phyloP scores from a whole-genome alignment of 1,284 basidiomycete species.

The Cutaneotrichosporon spelunceum region DNA sequence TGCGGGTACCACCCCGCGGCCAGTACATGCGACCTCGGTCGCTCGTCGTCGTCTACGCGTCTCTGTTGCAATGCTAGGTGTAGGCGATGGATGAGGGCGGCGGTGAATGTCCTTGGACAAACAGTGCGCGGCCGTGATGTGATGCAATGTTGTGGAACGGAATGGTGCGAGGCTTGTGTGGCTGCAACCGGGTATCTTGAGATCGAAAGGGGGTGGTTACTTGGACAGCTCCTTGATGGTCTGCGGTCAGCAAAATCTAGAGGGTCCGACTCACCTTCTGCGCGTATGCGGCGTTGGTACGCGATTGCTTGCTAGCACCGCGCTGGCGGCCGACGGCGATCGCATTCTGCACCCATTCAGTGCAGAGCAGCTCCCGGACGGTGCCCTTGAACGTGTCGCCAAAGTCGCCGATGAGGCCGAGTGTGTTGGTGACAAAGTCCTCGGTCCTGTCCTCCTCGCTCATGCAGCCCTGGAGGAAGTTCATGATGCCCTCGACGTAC shows the following conservation, averaged over 20 bases:
- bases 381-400: constrained; percentile 78
- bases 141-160: constrained; percentile 21
- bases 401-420: constrained; percentile 87
- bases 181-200: constrained; percentile 18
- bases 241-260: constrained; percentile 14
- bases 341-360: constrained; percentile 76
- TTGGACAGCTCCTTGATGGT: constrained; percentile 38
- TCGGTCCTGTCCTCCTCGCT: constrained; percentile 77
- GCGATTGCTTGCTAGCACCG: constrained; percentile 53
- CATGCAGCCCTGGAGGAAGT: constrained; percentile 75
- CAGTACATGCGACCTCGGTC: constrained; percentile 19
- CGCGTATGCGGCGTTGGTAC: constrained; percentile 58
- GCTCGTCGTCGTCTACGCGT: constrained; percentile 2
- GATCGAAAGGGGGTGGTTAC: constrained; percentile 15
- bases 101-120: constrained; percentile 47
- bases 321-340: constrained; percentile 61
- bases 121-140: constrained; percentile 46
- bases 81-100: constrained; percentile 31
- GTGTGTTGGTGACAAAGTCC: constrained; percentile 66
- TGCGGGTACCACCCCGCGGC: constrained; percentile 14
- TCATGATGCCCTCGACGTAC: constrained; percentile 72
- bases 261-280: constrained; percentile 52
- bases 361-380: constrained; percentile 72
- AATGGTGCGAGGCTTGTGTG: constrained; percentile 14
- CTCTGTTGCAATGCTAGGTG: constrained; percentile 23